A percentile compares a stretch with the other conserved stretches of the same genome.
phyloP scores from a whole-genome alignment of 345 rosid species.

The Gossypioides kirkii region DNA sequence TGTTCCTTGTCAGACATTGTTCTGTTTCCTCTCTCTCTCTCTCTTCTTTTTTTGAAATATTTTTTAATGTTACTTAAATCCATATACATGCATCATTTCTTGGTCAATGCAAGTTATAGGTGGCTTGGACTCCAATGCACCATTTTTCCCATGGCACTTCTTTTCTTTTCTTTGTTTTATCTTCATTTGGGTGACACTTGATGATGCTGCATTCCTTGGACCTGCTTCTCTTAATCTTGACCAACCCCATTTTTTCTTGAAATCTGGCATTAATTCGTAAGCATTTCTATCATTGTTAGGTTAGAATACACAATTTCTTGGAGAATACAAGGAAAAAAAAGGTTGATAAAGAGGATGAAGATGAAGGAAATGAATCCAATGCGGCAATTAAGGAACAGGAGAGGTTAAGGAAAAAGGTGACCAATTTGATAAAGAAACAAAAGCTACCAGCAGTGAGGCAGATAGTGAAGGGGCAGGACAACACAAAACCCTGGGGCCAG shows the following conservation, averaged over 20 bases:
- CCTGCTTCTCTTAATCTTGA: slow-evolving; percentile 10
- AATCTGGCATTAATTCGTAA: slow-evolving; percentile 9
- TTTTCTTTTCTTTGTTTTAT: not conserved
- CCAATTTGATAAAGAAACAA: slow-evolving; percentile 67
- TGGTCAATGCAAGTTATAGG: not conserved
- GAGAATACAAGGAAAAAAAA: slow-evolving; percentile 71
- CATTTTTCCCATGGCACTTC: slow-evolving; percentile 2
- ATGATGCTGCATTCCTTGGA: not conserved
- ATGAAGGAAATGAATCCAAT: slow-evolving; percentile 37
- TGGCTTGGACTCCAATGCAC: not conserved
- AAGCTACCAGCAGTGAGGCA: slow-evolving; percentile 76
- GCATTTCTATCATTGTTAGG: slow-evolving; percentile 38
- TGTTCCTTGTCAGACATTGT: not conserved
- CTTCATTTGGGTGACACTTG: not conserved
- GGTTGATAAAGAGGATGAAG: slow-evolving; percentile 31
- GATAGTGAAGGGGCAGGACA: slow-evolving; percentile 67
- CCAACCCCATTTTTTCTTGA: not conserved
- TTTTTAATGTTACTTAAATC: not conserved
- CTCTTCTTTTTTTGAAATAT: not conserved
- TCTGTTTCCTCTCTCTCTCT: not conserved
- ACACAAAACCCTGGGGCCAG: slow-evolving; percentile 63
- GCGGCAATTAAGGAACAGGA: slow-evolving; percentile 44
- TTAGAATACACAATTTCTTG: slow-evolving; percentile 67
- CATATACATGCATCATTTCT: not conserved
- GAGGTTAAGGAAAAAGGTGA: slow-evolving; percentile 67